Conservation (phyloP, 106 monocot genomes). For the Alisma plantagoaquatica region DNA sequence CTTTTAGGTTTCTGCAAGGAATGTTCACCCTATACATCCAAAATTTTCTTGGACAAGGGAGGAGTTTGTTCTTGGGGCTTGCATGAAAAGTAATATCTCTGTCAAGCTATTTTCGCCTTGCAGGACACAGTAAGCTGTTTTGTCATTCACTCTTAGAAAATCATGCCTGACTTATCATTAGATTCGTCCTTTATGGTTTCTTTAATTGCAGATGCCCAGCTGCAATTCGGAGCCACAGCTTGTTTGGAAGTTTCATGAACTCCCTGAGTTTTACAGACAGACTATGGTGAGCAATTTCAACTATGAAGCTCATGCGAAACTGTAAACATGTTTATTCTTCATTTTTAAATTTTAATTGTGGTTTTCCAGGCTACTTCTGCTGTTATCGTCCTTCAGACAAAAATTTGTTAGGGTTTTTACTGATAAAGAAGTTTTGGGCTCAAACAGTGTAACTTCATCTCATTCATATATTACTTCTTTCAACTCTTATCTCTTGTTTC, state of each 20-base stretch:
- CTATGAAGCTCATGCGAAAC: too few relatives aligned
- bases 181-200: too few relatives aligned
- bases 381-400: conserved; percentile 59
- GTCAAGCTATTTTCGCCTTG: conserved; percentile 51
- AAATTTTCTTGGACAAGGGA: conserved; percentile 49
- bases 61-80: conserved; percentile 51
- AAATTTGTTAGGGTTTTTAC: conserved; percentile 56
- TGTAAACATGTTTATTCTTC: too few relatives aligned
- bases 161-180: too few relatives aligned
- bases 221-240: conserved; percentile 20
- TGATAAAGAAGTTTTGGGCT: conserved; percentile 78
- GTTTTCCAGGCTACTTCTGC: conserved; percentile 60
- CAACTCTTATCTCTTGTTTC: too few relatives aligned
- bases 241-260: conserved; percentile 51
- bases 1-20: conserved; percentile 73
- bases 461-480: too few relatives aligned
- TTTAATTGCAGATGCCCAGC: conserved; percentile 30
- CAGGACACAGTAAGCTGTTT: conserved; percentile 35
- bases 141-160: too few relatives aligned
- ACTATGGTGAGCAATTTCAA: conserved; percentile 90
- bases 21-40: conserved; percentile 46
- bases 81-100: conserved; percentile 40
- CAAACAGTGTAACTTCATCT: conserved; percentile 74
- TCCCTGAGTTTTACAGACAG: conserved; percentile 44
- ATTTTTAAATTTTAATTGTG: too few relatives aligned